These are phyloP conservation scores for Turnera subulata DNA, from an alignment of 345 rosid genomes.

Conservation along the genomic window DNA sequence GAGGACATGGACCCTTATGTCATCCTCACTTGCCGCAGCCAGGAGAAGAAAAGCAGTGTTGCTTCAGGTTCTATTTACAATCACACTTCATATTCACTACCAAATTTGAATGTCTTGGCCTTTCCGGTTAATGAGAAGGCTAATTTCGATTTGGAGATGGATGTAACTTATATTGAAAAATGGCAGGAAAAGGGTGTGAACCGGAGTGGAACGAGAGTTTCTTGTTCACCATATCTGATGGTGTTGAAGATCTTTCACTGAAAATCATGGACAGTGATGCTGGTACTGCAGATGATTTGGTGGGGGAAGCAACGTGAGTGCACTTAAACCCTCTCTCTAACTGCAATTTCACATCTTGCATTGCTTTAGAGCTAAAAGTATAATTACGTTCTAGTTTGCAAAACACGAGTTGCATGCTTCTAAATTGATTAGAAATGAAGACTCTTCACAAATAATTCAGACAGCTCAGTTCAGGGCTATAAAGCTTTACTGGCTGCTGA, in stretches of 20 bases:
- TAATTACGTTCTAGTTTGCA: too few species aligned
- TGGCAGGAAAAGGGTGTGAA: conserved; percentile 39
- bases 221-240: conserved; percentile 51
- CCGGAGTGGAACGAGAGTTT: conserved; percentile 89
- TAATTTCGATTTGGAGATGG: not conserved
- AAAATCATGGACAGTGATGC: conserved; percentile 72
- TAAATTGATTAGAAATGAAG: too few species aligned
- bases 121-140: not conserved
- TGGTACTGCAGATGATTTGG: conserved; percentile 49
- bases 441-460: too few species aligned
- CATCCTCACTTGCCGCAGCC: conserved; percentile 57
- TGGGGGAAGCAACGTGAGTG: conserved; percentile 70
- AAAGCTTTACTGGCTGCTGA: too few species aligned
- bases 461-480: too few species aligned
- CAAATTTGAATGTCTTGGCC: not conserved
- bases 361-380: not conserved
- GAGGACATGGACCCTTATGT: conserved; percentile 80
- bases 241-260: conserved; percentile 40
- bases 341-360: not conserved
- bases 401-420: too few species aligned
- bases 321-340: not conserved
- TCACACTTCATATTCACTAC: not conserved
- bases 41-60: conserved; percentile 70
- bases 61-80: conserved; percentile 49
- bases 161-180: not conserved